These are phyloP conservation scores for Achaetomiella virescens DNA, from an alignment of 495 filamentous ascomycete genomes.

Conservation along the genomic window DNA sequence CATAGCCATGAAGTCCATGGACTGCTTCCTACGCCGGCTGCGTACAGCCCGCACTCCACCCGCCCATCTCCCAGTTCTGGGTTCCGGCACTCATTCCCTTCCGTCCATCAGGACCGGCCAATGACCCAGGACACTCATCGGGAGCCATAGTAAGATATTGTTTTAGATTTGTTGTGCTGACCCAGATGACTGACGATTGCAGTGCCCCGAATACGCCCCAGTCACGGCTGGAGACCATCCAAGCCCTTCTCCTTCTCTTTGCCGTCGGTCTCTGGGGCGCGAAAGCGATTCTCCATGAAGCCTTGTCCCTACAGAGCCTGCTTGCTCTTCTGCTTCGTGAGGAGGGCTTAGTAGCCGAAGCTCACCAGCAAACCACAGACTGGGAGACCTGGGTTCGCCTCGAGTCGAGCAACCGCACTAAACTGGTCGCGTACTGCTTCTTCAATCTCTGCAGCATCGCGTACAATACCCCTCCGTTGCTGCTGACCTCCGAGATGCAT, in stretches of 20 bases:
- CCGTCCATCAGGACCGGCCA: constrained; percentile 44
- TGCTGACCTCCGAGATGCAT: constrained; percentile 58
- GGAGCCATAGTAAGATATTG: constrained; percentile 47
- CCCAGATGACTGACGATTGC: constrained; percentile 17
- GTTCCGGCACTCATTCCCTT: constrained; percentile 46
- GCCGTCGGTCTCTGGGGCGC: constrained; percentile 53
- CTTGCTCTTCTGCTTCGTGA: constrained; percentile 50
- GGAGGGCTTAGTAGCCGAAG: constrained; percentile 42
- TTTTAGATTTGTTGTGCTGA: no score
- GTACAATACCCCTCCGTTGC: constrained; percentile 51
- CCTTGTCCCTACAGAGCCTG: constrained; percentile 46
- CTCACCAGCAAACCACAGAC: constrained; percentile 33
- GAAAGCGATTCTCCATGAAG: constrained; percentile 51
- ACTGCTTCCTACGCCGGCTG: constrained; percentile 42
- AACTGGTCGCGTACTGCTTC: constrained; percentile 53
- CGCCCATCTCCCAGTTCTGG: constrained; percentile 45
- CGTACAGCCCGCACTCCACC: constrained; percentile 47
- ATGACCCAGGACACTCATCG: constrained; percentile 48
- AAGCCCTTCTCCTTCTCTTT: constrained; percentile 51
- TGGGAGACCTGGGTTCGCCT: constrained; percentile 56
- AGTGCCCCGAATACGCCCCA: constrained; percentile 48
- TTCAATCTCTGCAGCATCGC: constrained; percentile 54
- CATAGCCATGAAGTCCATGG: constrained; percentile 47
- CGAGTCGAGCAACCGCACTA: constrained; percentile 49
- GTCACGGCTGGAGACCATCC: constrained; percentile 49